phyloP scores from a whole-genome alignment of 441 rosid species.

The Adansonia madagascariensis region DNA sequence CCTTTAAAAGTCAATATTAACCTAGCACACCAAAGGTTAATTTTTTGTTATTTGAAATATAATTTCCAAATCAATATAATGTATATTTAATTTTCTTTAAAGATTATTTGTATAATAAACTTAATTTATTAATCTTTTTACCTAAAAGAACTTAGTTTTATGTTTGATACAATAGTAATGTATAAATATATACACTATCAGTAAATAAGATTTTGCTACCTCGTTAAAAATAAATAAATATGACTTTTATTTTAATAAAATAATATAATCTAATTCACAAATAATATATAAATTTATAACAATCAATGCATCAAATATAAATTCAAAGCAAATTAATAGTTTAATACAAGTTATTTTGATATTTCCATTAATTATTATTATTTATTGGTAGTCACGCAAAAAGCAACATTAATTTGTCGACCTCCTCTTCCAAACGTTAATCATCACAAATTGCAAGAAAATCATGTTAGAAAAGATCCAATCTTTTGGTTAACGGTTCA shows the following conservation, averaged over 20 bases:
- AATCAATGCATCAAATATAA: no score
- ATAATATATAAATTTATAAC: no score
- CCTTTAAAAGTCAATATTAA: neutral
- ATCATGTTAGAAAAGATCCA: neutral
- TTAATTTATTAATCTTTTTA: neutral
- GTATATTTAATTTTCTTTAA: neutral
- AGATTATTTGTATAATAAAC: neutral
- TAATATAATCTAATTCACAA: no score
- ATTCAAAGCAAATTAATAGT: neutral
- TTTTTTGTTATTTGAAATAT: neutral
- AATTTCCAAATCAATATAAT: neutral
- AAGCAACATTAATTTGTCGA: conserved; percentile 14
- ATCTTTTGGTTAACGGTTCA: conserved; percentile 26
- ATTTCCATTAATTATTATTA: conserved; percentile 8
- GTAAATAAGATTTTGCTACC: no score
- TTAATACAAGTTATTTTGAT: neutral
- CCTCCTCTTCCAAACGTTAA: conserved; percentile 14
- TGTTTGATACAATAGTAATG: no score
- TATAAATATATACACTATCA: no score
- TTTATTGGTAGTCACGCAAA: neutral
- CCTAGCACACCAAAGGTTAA: neutral
- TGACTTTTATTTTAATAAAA: no score
- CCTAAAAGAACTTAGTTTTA: neutral
- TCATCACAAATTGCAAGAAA: conserved; percentile 4
- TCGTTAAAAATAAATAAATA: no score